These are phyloP conservation scores for Salvia hispanica DNA, from an alignment of 257 asterid species.

Conservation along the genomic window DNA sequence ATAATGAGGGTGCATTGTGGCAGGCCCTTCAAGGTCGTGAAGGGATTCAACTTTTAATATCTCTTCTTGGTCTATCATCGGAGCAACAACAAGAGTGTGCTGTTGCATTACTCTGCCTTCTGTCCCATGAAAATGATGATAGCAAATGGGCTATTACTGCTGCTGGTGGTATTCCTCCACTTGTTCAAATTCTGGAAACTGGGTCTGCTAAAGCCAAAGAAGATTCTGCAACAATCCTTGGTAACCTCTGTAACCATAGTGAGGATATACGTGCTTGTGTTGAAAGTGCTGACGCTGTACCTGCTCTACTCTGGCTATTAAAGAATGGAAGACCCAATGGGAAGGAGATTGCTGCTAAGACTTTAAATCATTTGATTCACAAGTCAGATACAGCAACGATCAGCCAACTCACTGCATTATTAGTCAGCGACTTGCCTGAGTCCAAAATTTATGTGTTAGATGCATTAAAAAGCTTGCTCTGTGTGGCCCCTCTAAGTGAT, in stretches of 20 bases:
- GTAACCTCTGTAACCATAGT: conserved; percentile 97
- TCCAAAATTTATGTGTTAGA: conserved; percentile 90
- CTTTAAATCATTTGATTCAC: conserved; percentile 96
- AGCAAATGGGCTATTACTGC: conserved; percentile 99
- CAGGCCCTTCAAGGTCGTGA: conserved; percentile 98
- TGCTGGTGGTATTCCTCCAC: conserved; percentile 99
- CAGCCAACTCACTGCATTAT: conserved; percentile 95
- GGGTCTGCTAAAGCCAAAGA: conserved; percentile 97
- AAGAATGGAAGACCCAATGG: conserved; percentile 96
- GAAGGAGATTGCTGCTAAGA: conserved; percentile 95
- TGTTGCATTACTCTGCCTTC: conserved; percentile 89
- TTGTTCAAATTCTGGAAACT: conserved; percentile 93
- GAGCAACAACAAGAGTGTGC: conserved; percentile 99
- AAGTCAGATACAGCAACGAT: conserved; percentile 97
- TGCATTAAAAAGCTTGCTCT: conserved; percentile 88
- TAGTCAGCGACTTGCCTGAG: conserved; percentile 92
- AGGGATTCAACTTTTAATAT: conserved; percentile 93
- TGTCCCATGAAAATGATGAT: conserved; percentile 90
- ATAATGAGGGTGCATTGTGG: conserved; percentile 89
- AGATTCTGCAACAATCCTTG: conserved; percentile 96
- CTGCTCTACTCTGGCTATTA: conserved; percentile 92
- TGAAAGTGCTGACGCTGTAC: conserved; percentile 99
- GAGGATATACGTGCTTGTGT: conserved; percentile 99
- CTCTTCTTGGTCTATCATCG: conserved; percentile 97
- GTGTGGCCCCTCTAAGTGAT: conserved; percentile 80